Evolutionary conservation across 495 filamentous ascomycete species (phyloP).

Genomic region (Sordaria brevicollis): DNA sequence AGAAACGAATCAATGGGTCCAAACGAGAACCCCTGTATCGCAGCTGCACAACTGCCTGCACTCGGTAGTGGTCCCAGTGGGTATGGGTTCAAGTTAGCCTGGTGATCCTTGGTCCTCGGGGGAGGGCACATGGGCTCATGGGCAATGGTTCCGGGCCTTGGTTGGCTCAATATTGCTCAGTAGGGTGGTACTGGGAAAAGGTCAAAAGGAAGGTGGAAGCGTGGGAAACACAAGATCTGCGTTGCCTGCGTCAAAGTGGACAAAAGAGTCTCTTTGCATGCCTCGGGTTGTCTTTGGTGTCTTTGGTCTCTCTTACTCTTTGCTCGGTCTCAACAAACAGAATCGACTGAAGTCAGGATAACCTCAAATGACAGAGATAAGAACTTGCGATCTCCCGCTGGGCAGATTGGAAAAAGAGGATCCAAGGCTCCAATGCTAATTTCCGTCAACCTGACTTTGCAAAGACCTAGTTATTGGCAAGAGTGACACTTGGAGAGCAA

Average conservation of each 20-base stretch:
- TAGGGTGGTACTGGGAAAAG: neutral
- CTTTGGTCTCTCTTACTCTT: neutral
- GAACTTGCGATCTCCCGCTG: neutral
- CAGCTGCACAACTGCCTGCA: neutral
- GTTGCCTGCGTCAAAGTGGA: neutral
- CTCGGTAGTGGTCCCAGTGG: neutral
- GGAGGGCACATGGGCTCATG: neutral
- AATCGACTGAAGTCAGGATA: neutral
- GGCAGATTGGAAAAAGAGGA: neutral
- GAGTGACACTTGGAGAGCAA: neutral
- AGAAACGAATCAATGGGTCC: neutral
- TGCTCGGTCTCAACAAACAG: neutral
- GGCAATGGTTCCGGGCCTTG: neutral
- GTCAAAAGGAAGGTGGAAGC: neutral
- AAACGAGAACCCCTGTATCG: neutral
- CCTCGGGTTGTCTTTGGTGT: neutral
- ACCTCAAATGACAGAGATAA: neutral
- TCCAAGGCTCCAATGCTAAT: neutral
- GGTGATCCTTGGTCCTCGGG: neutral
- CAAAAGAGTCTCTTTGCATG: neutral
- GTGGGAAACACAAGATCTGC: neutral
- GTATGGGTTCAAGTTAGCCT: neutral
- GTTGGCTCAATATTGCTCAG: neutral
- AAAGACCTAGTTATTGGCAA: neutral
- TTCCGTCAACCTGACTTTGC: neutral